Evolutionary conservation across 176 grass and related monocot genomes (phyloP).

Genomic region (Tillandsia fasciculata): DNA sequence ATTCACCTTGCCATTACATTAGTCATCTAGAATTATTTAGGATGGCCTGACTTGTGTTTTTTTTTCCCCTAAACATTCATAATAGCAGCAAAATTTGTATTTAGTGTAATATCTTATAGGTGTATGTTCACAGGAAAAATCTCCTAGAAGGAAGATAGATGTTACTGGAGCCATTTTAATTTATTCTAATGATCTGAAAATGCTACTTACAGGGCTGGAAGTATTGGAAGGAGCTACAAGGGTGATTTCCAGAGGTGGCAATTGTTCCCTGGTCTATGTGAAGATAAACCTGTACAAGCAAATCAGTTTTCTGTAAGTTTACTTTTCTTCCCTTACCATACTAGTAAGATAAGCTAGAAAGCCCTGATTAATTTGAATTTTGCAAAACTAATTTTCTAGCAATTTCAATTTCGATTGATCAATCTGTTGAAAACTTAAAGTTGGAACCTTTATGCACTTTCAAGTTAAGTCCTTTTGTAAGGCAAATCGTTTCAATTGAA

Average conservation of each 20-base stretch:
- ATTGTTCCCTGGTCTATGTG: constrained; percentile 68
- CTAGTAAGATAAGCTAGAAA: not conserved
- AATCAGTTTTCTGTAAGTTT: constrained; percentile 98
- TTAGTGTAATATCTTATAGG: not conserved
- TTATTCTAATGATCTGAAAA: constrained; percentile 33
- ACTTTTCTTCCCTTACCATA: constrained; percentile 2
- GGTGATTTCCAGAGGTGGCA: constrained; percentile 96
- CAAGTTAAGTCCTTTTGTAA: too few relatives aligned
- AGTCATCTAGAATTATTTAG: not conserved
- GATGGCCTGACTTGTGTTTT: not conserved
- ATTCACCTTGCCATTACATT: not conserved
- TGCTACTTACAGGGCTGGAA: constrained; percentile 65
- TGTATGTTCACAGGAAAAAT: not conserved
- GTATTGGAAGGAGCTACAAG: constrained; percentile 97
- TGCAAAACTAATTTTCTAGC: not conserved
- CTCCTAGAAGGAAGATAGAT: not conserved
- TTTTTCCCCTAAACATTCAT: not conserved
- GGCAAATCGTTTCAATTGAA: too few relatives aligned
- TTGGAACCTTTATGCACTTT: not conserved
- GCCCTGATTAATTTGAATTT: not conserved
- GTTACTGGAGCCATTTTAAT: not conserved
- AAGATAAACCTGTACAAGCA: constrained; percentile 61
- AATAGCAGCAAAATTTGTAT: not conserved
- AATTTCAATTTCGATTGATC: not conserved
- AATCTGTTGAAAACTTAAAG: not conserved